Evolutionary conservation across 2,329 filamentous ascomycete genomes (phyloP), one percentile per base, ranked within the genome.

Genomic region (Trichoderma koningii): DNA sequence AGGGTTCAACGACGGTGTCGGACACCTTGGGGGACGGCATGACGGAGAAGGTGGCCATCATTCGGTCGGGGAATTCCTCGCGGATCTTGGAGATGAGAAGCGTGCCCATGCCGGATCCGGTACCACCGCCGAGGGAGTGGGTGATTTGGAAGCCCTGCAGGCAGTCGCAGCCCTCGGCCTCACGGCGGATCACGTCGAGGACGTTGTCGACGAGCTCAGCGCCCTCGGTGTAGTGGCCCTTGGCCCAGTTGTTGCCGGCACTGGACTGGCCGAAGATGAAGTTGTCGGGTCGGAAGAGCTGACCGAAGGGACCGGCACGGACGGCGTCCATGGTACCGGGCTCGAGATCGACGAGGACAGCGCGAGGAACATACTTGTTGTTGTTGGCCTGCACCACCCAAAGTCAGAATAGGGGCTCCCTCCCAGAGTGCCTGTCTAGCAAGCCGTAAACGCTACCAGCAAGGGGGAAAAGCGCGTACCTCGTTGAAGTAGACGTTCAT

Each of bases 161-260:
- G 88, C 92, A 97, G 87, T 99, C 95, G 79, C 95, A 98, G 80
- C 91, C 92, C 85, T 99, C 95, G 73, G 95, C 94, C 87, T 99
- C 95, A 76, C 95, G 94, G 79, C 95, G 95, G 78, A 99, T 94
- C 72, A 99, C 95, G 79, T 98, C 95, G 74, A 99, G 89, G 73
- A 99, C 95, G 77, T 97, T 87, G 85, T 99, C 95, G 73, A 99
- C 95, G 70, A 98, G 88, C 85, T 99, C 95, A 73, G 95, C 95
- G 88, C 95, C 95, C 86, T 99, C 95, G 71, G 95, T 99, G 88
- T 99, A 99, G 82, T 99, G 95, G 84, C 95, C 95, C 90, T 98
- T 99, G 82, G 95, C 95, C 95, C 95, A 99, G 89, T 98, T 98
- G 92, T 99, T 99, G 84, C 95, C 95, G 80, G 95, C 95, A 87